Conservation (phyloP, 2,329 filamentous ascomycete genomes). For the Nemania abortiva region DNA sequence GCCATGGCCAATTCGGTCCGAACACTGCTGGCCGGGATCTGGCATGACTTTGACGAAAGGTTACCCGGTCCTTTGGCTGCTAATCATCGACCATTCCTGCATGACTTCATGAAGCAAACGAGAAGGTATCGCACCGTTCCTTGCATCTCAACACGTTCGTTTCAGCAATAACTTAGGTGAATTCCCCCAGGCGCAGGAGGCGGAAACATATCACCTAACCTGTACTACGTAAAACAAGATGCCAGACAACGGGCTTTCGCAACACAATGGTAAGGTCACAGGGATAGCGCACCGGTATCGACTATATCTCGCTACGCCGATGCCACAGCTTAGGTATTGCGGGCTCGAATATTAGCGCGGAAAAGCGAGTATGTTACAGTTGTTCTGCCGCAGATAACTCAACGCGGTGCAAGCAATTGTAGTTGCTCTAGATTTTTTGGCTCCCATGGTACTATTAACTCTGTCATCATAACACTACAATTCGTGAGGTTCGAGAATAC, state of each 20-base stretch:
- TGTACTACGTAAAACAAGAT: neutral
- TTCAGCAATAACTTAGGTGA: neutral
- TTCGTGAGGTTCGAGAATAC: slow-evolving; percentile 6
- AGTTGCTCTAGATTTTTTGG: slow-evolving; percentile 11
- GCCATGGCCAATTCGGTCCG: neutral
- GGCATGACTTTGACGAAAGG: neutral
- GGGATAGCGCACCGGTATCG: neutral
- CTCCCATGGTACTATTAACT: slow-evolving; percentile 15
- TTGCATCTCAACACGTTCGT: slow-evolving; percentile 1
- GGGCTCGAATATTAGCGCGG: neutral
- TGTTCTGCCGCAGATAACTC: neutral
- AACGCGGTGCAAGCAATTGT: neutral
- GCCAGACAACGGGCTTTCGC: neutral
- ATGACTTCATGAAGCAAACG: neutral
- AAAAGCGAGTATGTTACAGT: neutral
- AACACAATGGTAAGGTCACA: neutral
- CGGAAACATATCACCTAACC: neutral
- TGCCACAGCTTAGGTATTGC: slow-evolving; percentile 1
- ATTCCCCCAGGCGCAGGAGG: neutral
- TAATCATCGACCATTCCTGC: neutral
- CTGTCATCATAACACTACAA: neutral
- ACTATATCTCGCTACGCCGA: neutral
- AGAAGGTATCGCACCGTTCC: too few species aligned
- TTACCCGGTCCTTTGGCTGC: neutral
- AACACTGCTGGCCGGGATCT: neutral